Evolutionary conservation across 352 stramenopile genomes (phyloP).

Genomic region (Aphanomyces stellatus): DNA sequence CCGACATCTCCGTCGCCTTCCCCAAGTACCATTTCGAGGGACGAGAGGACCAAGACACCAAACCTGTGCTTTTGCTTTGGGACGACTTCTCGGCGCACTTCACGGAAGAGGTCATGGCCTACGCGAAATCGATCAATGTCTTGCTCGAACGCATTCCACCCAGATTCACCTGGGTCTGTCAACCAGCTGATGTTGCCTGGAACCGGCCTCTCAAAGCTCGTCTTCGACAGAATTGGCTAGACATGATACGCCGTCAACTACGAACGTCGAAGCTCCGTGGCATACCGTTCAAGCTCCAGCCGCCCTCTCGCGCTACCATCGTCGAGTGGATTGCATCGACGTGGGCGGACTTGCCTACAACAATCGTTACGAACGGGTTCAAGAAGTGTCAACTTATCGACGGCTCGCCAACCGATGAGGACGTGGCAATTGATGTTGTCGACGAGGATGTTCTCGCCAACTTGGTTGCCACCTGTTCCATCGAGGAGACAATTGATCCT

Average conservation of each 20-base stretch:
- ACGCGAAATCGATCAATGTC: slow-evolving; percentile 21
- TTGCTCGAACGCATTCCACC: slow-evolving; percentile 21
- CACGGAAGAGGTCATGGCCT: slow-evolving; percentile 20
- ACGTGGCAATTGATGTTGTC: background rate
- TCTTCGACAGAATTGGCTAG: background rate
- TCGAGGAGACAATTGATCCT: background rate
- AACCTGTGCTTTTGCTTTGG: slow-evolving; percentile 22
- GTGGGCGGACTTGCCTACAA: background rate
- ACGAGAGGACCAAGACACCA: background rate
- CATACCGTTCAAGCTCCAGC: background rate
- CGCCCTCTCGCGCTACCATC: background rate
- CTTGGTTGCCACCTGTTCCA: background rate
- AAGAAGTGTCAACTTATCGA: background rate
- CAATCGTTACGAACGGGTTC: slow-evolving; percentile 8
- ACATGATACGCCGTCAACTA: background rate
- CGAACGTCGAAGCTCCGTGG: background rate
- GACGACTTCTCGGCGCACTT: slow-evolving; percentile 29
- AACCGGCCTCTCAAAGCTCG: background rate
- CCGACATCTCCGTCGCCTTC: background rate
- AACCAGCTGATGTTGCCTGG: slow-evolving; percentile 6
- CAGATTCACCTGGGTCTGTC: background rate
- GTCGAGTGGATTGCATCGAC: background rate
- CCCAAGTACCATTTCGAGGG: background rate
- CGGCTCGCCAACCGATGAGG: background rate
- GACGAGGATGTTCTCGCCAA: background rate